Base-by-base conservation (phyloP, 306 rosid genomes). In the Fragaria iinumae region DNA sequence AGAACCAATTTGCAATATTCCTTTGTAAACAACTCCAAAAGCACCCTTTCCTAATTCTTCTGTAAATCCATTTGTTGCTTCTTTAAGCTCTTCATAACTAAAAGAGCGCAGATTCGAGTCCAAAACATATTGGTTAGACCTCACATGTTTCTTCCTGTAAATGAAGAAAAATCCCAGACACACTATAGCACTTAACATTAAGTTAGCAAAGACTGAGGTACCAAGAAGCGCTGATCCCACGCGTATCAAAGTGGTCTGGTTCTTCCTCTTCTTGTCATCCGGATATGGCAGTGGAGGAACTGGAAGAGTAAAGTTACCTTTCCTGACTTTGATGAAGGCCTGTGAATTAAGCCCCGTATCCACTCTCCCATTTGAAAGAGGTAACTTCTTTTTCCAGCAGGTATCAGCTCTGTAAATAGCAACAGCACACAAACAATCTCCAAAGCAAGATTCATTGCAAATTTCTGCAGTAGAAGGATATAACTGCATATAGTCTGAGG, bases 351-450 rank as follows among this genome's bases (percentile, higher is more conserved):
- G 73, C 23, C 3, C n/a, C 0, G 7, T 2, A 38, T 73, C 75
- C 25, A 36, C 69, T 48, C 86, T 83, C 67, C 91, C 89, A 59
- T 83, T 85, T 0, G 83, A 83, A 48, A 87, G 84, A 13, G 89
- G 86, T 11, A 83, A 27, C 78, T 65, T 87, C 84, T 85, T 87
- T 83, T 85, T 87, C 85, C 82, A 78, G 41, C 91, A 83, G 2
- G 38, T 57, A 6, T 23, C 74, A 0, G 3, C 49, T 11, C 70
- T 34, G 67, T 55, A 85, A 34, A 73, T 65, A 3, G 76, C 72
- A 14, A 83, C 89, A 43, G 85, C 76, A 63, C 85, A 86, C 44
- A 77, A 6, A 63, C 86, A 88, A 55, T 85, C 87, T 39, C 25
- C 63, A 49, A 76, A 39, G 72, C 87, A 83, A 57, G 84, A 75